These are phyloP conservation scores for Russula ochroleuca DNA, from an alignment of 768 basidiomycete genomes.

Conservation along the genomic window DNA sequence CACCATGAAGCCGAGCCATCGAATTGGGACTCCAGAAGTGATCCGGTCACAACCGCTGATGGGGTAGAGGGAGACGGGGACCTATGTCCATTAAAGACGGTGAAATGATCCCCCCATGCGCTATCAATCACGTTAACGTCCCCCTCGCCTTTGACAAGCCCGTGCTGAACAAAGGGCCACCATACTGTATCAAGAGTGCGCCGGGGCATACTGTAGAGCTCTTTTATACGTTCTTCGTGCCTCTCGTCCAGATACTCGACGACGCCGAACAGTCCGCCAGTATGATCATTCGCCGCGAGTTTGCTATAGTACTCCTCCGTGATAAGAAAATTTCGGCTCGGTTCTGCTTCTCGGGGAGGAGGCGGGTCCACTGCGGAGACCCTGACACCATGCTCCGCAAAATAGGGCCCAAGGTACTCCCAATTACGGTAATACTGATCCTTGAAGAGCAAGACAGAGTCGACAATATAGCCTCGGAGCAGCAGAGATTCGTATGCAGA, in stretches of 20 bases:
- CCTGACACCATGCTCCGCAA: conserved; percentile 62
- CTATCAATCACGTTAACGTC: conserved; percentile 92
- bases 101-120: conserved; percentile 83
- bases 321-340: conserved; percentile 42
- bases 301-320: conserved; percentile 72
- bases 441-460: conserved; percentile 76
- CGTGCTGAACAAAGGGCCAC: conserved; percentile 99
- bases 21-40: conserved; percentile 56
- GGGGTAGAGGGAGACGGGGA: conserved; percentile 2
- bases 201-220: conserved; percentile 72
- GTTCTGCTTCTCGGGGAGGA: conserved; percentile 46
- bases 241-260: conserved; percentile 56
- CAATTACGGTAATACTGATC: conserved; percentile 86
- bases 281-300: conserved; percentile 38
- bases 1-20: conserved; percentile 98
- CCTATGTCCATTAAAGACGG: conserved; percentile 47
- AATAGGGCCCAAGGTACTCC: conserved; percentile 77
- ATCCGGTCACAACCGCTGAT: conserved; percentile 33
- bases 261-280: conserved; percentile 43
- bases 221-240: conserved; percentile 62
- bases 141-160: conserved; percentile 55
- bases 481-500: conserved; percentile 88
- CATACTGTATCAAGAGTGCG: conserved; percentile 77
- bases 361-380: conserved; percentile 55
- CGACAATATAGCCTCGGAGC: conserved; percentile 86